phyloP scores from a whole-genome alignment of 1,284 basidiomycete species.

The Earliella scabrosa region DNA sequence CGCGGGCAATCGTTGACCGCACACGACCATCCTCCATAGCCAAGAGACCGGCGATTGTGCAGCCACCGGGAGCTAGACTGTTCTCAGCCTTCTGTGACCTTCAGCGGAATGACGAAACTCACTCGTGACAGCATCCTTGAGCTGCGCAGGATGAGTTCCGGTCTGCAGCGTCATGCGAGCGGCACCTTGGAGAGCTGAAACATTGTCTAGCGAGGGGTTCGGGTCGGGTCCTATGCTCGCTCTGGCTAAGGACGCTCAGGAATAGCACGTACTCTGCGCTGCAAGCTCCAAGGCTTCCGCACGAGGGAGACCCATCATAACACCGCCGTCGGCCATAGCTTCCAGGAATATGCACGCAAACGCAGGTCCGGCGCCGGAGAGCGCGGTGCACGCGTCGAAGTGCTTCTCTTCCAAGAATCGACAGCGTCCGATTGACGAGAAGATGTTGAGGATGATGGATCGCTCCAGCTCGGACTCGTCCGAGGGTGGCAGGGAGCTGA shows the following conservation, averaged over 20 bases:
- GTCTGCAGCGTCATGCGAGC: slow-evolving; percentile 94
- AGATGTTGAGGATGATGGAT: slow-evolving; percentile 88
- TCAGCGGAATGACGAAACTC: slow-evolving; percentile 36
- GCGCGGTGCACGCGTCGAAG: slow-evolving; percentile 97
- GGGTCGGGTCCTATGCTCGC: too few species aligned
- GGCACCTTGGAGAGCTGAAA: slow-evolving; percentile 90
- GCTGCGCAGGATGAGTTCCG: slow-evolving; percentile 91
- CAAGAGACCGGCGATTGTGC: slow-evolving; percentile 96
- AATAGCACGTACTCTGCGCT: slow-evolving; percentile 92
- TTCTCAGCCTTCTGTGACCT: neutral
- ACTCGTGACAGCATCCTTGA: slow-evolving; percentile 99
- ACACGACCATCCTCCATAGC: slow-evolving; percentile 95
- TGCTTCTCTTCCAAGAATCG: slow-evolving; percentile 96
- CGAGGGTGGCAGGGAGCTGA: slow-evolving; percentile 70
- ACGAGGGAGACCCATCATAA: slow-evolving; percentile 99
- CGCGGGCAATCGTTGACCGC: slow-evolving; percentile 93
- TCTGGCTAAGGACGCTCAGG: too few species aligned
- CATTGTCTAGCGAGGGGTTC: neutral
- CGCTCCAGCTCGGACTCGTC: slow-evolving; percentile 61
- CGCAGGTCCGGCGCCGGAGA: slow-evolving; percentile 95
- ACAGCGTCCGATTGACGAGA: slow-evolving; percentile 93
- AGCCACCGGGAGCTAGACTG: slow-evolving; percentile 89
- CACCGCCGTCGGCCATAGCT: slow-evolving; percentile 98
- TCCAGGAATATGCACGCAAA: slow-evolving; percentile 98
- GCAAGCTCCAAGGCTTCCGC: slow-evolving; percentile 94